These are phyloP conservation scores for Inga oerstediana DNA, from an alignment of 306 rosid species.

Conservation along the genomic window DNA sequence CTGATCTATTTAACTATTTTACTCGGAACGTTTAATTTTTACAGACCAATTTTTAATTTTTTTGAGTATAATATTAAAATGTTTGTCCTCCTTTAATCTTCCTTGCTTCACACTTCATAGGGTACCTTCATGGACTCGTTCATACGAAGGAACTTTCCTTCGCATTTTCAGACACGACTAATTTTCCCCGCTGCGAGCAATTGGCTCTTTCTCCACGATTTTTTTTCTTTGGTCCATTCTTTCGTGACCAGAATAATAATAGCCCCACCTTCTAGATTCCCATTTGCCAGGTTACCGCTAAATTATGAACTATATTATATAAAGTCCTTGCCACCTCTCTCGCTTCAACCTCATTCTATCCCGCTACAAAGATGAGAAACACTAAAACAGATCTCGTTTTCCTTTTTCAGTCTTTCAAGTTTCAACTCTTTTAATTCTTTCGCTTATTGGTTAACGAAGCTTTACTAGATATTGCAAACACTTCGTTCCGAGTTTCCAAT, in stretches of 20 bases:
- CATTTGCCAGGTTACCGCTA: background rate
- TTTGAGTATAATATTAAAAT: background rate
- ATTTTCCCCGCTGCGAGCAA: background rate
- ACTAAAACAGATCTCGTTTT: background rate
- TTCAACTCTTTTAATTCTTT: constrained; percentile 19
- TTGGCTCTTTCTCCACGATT: background rate
- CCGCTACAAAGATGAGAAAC: background rate
- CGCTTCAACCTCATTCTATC: background rate
- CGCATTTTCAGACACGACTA: background rate
- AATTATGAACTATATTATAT: background rate
- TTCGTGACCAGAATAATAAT: background rate
- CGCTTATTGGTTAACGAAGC: background rate
- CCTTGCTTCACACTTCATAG: background rate
- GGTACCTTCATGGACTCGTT: background rate
- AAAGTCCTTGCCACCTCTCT: background rate
- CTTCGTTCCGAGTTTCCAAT: background rate
- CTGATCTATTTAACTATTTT: background rate
- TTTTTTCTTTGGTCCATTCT: background rate
- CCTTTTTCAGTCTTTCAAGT: background rate
- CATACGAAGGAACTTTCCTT: background rate
- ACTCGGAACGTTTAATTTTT: background rate
- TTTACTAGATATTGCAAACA: background rate
- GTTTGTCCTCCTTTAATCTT: background rate
- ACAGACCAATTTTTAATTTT: background rate
- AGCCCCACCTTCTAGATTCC: background rate